Percentiles rank a stretch among this genome's conserved stretches.
phyloP scores from a whole-genome alignment of 495 filamentous ascomycete species.

The Tuber microsphaerosporum region DNA sequence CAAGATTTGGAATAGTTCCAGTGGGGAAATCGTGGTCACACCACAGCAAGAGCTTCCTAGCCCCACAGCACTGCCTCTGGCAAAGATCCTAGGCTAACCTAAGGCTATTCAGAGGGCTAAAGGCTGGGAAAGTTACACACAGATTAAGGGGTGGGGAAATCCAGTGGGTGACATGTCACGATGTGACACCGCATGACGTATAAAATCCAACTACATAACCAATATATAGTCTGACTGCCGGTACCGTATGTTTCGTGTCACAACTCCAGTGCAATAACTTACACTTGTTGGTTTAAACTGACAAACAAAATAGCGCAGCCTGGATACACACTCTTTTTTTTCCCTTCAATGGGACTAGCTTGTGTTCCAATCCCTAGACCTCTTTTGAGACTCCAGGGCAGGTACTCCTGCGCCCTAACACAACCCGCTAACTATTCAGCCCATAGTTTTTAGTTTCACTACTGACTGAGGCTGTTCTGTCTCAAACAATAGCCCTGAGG shows the following conservation, averaged over 20 bases:
- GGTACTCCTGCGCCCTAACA: not conserved
- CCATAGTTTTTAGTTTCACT: not conserved
- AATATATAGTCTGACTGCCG: not conserved
- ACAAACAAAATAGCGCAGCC: not conserved
- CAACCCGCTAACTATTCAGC: not conserved
- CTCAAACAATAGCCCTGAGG: not conserved
- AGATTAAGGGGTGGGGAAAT: not conserved
- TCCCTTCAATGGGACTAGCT: not conserved
- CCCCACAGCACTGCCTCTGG: no score
- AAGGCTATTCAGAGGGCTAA: no score
- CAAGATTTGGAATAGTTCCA: no score
- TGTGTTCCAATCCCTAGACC: not conserved
- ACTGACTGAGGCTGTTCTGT: not conserved
- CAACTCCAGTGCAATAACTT: not conserved
- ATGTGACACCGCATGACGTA: not conserved
- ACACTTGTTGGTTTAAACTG: not conserved
- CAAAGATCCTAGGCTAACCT: not conserved
- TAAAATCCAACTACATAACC: not conserved
- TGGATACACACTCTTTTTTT: not conserved
- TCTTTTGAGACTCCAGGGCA: not conserved
- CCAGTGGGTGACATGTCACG: not conserved
- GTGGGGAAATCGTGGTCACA: no score
- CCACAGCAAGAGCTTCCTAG: no score
- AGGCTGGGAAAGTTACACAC: not conserved
- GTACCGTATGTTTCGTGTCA: not conserved